Conservation (phyloP, 305 asterid genomes). For the Withania somnifera region DNA sequence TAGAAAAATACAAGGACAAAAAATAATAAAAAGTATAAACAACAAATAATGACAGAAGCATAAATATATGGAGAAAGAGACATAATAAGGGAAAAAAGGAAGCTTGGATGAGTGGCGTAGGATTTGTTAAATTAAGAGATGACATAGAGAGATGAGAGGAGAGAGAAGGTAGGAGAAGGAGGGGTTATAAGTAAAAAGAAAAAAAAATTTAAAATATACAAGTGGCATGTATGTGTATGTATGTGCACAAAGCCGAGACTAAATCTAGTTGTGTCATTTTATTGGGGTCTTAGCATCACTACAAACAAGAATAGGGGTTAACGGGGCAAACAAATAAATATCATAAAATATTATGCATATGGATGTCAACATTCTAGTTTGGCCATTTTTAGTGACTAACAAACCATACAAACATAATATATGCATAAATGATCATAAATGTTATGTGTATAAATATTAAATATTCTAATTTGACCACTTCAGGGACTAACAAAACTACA, state of each 20-base stretch:
- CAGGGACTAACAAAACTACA: too few relatives aligned
- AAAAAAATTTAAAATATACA: neutral
- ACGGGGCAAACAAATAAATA: neutral
- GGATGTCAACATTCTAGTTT: too few relatives aligned
- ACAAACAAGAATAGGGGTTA: neutral
- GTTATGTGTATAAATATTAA: too few relatives aligned
- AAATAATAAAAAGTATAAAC: too few relatives aligned
- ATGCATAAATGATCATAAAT: too few relatives aligned
- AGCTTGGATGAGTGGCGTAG: neutral
- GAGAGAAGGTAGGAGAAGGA: neutral
- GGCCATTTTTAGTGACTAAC: too few relatives aligned
- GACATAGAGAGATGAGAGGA: too few relatives aligned
- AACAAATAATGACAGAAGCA: too few relatives aligned
- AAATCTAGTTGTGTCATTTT: neutral
- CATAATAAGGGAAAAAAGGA: neutral
- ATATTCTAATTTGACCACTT: too few relatives aligned
- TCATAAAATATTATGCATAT: too few relatives aligned
- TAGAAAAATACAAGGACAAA: too few relatives aligned
- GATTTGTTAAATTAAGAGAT: neutral
- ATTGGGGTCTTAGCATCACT: neutral
- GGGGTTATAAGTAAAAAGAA: neutral
- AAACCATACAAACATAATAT: too few relatives aligned
- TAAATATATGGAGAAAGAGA: neutral
- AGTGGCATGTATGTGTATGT: neutral
- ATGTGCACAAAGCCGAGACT: neutral